Evolutionary conservation across 805 yeast genomes (phyloP).

Genomic region (Nakazawaea ernobii): DNA sequence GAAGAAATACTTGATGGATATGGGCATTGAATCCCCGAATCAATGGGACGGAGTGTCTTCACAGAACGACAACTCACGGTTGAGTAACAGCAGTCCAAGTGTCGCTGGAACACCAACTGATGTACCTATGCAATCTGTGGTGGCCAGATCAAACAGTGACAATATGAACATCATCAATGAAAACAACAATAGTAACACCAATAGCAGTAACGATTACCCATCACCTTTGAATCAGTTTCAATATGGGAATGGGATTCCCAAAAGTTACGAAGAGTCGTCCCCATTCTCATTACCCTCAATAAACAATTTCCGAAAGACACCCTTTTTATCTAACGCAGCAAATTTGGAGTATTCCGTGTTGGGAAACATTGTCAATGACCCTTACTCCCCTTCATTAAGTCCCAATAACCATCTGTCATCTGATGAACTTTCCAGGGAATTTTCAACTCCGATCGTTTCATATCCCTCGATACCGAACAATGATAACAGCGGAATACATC

Average conservation of each 20-base stretch:
- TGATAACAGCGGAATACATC: neutral
- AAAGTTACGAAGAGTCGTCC: neutral
- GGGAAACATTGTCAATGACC: constrained; percentile 56
- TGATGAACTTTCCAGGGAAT: constrained; percentile 9
- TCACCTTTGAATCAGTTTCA: constrained; percentile 8
- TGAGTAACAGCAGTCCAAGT: neutral
- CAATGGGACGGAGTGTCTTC: neutral
- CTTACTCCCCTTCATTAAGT: constrained; percentile 20
- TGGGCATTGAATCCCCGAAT: constrained; percentile 25
- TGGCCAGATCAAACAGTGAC: no score
- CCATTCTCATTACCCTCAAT: neutral
- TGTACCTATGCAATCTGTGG: neutral
- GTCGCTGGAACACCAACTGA: neutral
- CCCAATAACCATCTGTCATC: constrained; percentile 29
- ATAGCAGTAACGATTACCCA: neutral
- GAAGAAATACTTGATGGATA: constrained; percentile 73
- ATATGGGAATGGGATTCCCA: neutral
- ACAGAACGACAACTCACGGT: neutral
- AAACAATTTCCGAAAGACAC: constrained; percentile 20
- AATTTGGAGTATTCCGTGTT: constrained; percentile 67
- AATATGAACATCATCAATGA: no score
- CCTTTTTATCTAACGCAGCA: constrained; percentile 65
- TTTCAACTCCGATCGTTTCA: neutral
- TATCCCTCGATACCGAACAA: neutral
- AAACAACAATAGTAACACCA: neutral